phyloP scores from a whole-genome alignment of 192 early-diverging fungal genomes.

The Funneliformis mosseae region DNA sequence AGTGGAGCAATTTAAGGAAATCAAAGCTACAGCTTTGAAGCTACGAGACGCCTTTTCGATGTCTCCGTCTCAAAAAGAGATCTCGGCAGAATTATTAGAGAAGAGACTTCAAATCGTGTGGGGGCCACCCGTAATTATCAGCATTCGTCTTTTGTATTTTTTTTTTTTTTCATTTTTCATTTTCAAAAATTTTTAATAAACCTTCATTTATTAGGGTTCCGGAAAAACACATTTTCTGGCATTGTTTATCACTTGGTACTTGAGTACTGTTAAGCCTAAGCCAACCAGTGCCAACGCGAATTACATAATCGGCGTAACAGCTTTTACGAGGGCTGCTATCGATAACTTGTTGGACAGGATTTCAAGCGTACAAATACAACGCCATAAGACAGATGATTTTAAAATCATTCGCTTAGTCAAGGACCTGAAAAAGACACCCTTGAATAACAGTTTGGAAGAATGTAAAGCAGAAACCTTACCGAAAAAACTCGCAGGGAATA shows the following conservation, averaged over 20 bases:
- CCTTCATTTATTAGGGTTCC: constrained; percentile 42
- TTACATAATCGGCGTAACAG: constrained; percentile 51
- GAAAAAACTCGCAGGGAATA: not conserved
- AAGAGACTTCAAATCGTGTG: constrained; percentile 51
- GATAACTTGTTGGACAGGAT: constrained; percentile 45
- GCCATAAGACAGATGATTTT: constrained; percentile 33
- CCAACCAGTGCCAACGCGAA: constrained; percentile 35
- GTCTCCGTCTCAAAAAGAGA: constrained; percentile 48
- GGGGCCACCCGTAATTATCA: constrained; percentile 50
- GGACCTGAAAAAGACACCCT: not conserved
- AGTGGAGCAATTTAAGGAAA: constrained; percentile 23
- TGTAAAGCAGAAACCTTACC: constrained; percentile 31
- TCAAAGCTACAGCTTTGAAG: constrained; percentile 40
- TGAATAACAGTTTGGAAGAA: constrained; percentile 5
- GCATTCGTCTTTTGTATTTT: too few species aligned
- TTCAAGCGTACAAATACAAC: constrained; percentile 30
- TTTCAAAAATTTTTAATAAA: not conserved
- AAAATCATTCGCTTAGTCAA: constrained; percentile 40
- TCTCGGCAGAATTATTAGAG: constrained; percentile 39
- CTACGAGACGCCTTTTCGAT: constrained; percentile 43
- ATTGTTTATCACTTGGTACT: constrained; percentile 43
- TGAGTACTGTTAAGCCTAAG: constrained; percentile 39
- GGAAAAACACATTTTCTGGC: constrained; percentile 58
- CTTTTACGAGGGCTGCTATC: constrained; percentile 54
- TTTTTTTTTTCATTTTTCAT: not conserved